A percentile compares a stretch with the other conserved stretches of the same genome.
Conservation (phyloP, 805 yeast genomes). For the Wickerhamiella lipophila region DNA sequence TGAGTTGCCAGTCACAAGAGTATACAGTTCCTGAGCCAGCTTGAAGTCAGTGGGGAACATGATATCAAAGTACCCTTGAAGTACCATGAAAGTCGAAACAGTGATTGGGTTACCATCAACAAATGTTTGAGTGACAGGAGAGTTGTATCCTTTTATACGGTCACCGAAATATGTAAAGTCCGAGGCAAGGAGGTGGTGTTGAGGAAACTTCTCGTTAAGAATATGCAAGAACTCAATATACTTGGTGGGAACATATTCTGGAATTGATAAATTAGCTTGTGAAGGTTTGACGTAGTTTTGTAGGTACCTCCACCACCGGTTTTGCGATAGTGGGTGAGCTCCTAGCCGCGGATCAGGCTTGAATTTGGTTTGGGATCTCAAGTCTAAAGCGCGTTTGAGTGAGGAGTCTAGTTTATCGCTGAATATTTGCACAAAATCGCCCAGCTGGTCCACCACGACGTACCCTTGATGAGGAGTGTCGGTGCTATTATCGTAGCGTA, state of each 20-base stretch:
- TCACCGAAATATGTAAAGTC: constrained; percentile 44
- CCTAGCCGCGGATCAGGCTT: constrained; percentile 26
- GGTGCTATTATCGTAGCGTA: constrained; percentile 57
- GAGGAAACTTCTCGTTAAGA: constrained; percentile 53
- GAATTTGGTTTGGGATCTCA: constrained; percentile 29
- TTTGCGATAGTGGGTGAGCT: constrained; percentile 51
- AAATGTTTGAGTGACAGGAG: constrained; percentile 74
- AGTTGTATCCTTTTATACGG: constrained; percentile 41
- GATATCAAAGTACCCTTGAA: constrained; percentile 76
- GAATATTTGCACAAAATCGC: constrained; percentile 65
- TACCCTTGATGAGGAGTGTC: constrained; percentile 65
- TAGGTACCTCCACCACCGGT: constrained; percentile 31
- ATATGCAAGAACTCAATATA: constrained; percentile 51
- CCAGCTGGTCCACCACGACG: constrained; percentile 56
- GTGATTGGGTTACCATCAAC: constrained; percentile 55
- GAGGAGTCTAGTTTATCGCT: constrained; percentile 48
- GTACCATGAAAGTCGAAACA: constrained; percentile 62
- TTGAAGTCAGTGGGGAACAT: constrained; percentile 75
- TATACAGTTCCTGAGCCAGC: constrained; percentile 48
- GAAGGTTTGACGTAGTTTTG: constrained; percentile 49
- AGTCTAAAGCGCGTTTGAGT: constrained; percentile 37
- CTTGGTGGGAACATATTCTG: constrained; percentile 76
- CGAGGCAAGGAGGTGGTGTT: constrained; percentile 59
- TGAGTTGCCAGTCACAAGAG: constrained; percentile 47
- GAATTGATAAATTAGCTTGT: constrained; percentile 51